These are phyloP conservation scores for Pelargonium fulgidum DNA, from an alignment of 441 rosid genomes.

Conservation along the genomic window DNA sequence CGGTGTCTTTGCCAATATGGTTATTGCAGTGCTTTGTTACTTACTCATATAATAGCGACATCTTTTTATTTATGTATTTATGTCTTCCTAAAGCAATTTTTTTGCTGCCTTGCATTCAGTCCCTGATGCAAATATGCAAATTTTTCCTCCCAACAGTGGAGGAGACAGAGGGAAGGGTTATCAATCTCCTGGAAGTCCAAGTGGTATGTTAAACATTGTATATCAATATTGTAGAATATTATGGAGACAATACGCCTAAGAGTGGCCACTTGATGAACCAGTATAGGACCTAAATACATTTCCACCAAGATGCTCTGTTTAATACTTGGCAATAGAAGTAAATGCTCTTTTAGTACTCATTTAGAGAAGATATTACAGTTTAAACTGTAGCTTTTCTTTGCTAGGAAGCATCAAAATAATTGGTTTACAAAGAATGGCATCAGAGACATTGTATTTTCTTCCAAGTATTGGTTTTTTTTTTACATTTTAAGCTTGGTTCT, in stretches of 20 bases:
- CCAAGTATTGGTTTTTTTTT: neutral
- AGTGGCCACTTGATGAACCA: constrained; percentile 6
- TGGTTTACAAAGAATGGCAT: neutral
- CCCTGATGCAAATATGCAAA: constrained; percentile 72
- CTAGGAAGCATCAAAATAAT: neutral
- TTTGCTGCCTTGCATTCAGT: constrained; percentile 33
- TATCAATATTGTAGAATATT: constrained; percentile 2
- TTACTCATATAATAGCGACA: neutral
- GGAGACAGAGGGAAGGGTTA: constrained; percentile 55
- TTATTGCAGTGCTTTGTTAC: constrained; percentile 1
- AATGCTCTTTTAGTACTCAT: neutral
- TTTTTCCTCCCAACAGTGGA: constrained; percentile 52
- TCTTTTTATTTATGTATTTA: constrained; percentile 7
- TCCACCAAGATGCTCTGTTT: too few relatives aligned
- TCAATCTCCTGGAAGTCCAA: constrained; percentile 60
- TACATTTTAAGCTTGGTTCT: constrained; percentile 1
- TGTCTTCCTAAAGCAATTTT: constrained; percentile 12
- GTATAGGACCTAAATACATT: neutral
- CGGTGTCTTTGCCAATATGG: neutral
- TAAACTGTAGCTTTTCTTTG: constrained; percentile 9
- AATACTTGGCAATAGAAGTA: neutral
- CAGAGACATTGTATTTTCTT: neutral
- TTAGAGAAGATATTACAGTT: neutral
- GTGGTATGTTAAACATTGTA: constrained; percentile 38
- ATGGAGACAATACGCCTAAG: constrained; percentile 10